Base-by-base conservation (phyloP, 2,329 filamentous ascomycete genomes). In the Trichoderma semiorbis region DNA sequence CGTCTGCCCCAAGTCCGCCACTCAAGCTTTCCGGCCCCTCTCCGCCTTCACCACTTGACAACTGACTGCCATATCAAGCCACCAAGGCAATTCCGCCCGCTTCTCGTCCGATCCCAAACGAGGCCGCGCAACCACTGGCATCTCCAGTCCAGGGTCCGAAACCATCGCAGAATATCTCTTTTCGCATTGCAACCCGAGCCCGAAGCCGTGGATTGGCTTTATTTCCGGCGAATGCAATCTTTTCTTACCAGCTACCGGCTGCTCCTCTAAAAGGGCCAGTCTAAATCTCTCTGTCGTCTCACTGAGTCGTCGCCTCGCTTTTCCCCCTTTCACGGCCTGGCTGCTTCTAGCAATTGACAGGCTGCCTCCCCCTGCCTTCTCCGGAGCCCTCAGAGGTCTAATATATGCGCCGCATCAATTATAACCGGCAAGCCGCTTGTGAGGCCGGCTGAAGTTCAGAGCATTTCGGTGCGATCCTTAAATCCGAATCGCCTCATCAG, bases 361-460 rank as follows among this genome's bases (percentile, higher is more conserved):
- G 67, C 67, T 69, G 57, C 67, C 57, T 69, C 39, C 21, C 14
- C 58, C 36, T n/a, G 30, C 39, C 39, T n/a, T 53, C 50, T 64
- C 43, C 58, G 14, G 53, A 30, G 61, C 47, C 36, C 60, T 63
- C 64, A 57, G 70, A 72, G 70, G 63, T 63, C 47, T 63, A 50
- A 68, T 72, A 65, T 69, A 69, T 72, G 71, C 60, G 60, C 62
- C 55, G 53, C 66, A 69, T 64, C 50, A 30, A 61, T 34, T 39
- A 30, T 43, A 64, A 65, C 32, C 71, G 66, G 61, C 43, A 72
- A 67, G 71, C 71, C 71, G 66, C 71, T 72, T 72, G 71, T 65
- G 71, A 72, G 66, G 71, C 66, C 60, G 66, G 71, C 66, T 72
- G 71, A 72, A 63, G 66, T 62, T 53, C 26, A 69, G 58, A 36